Evolutionary conservation across 2,329 filamentous ascomycete genomes (phyloP), one percentile per base, ranked within the genome.

Genomic region (Epichloe coenophiala): DNA sequence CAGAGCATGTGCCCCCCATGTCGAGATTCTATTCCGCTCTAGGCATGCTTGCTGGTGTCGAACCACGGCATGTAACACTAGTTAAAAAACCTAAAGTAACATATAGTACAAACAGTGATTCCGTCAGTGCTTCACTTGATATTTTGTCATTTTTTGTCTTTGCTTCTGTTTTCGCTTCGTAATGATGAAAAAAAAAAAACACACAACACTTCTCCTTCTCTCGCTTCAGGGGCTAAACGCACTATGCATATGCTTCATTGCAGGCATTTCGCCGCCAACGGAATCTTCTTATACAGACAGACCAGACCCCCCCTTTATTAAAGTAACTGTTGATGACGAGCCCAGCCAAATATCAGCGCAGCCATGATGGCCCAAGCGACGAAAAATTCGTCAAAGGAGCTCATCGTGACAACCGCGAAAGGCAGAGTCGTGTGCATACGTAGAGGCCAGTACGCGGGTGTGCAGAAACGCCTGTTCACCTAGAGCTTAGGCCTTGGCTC

Each of bases 401-500:
- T 31, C 45, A 38, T 40, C n/a, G 11, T 27, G 31, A 23, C 17
- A 4, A 37, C 38, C 11, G 27, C 31, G 3, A 40, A 5, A 36
- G 45, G 23, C 36, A 15, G 12, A 13, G 37, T 15, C 13, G 17
- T 8, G 23, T 11, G 21, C 15, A n/a, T 3, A 17, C 15, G 11
- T 5, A 43, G 33, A 39, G 41, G 15, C 13, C 19, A 8, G 36
- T 38, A 11, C 15, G 7, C 4, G 15, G 12, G 15, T 38, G 36
- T 7, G 12, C 12, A 38, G 15, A 38, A 38, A n/a, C 15, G n/a
- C 12, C 17, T 45, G n/a, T 8, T 31, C 48, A 37, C 46, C 54
- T 67, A 72, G 33, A 72, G 61, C 60, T 68, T 72, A 17, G 70
- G 59, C 60, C 63, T 69, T 48, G 66, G 60, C 38, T 52, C 38